Percentiles rank a stretch among this genome's conserved stretches.
These are phyloP conservation scores for Aspergillus campestris DNA, from an alignment of 495 filamentous ascomycete species.

Conservation along the genomic window DNA sequence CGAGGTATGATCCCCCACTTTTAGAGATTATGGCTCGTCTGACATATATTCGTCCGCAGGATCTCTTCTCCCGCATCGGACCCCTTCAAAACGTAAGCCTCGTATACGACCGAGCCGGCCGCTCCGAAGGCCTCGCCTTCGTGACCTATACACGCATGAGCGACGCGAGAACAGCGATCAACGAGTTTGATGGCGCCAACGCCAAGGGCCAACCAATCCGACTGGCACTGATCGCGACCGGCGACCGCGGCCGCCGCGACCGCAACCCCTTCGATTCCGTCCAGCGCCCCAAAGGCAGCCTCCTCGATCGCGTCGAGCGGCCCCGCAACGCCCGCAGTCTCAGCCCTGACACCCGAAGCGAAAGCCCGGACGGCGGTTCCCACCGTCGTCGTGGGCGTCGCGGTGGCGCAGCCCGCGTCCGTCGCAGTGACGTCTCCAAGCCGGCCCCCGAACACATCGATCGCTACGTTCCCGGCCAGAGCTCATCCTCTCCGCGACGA, in stretches of 20 bases:
- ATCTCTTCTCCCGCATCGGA: constrained; percentile 72
- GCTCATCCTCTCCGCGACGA: constrained; percentile 23
- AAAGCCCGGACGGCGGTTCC: constrained; percentile 14
- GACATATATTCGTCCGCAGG: constrained; percentile 38
- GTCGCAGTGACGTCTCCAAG: constrained; percentile 59
- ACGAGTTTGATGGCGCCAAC: constrained; percentile 83
- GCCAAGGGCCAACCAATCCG: constrained; percentile 88
- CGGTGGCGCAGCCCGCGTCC: constrained; percentile 32
- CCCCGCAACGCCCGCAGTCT: constrained; percentile 31
- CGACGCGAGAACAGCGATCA: constrained; percentile 67
- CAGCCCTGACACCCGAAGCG: constrained; percentile 29
- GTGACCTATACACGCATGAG: constrained; percentile 64
- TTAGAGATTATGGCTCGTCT: not conserved
- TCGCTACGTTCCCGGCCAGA: constrained; percentile 67
- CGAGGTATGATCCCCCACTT: constrained; percentile 41
- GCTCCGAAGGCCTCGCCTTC: constrained; percentile 78
- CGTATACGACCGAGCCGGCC: constrained; percentile 82
- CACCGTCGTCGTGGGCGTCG: constrained; percentile 39
- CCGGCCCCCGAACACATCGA: constrained; percentile 68
- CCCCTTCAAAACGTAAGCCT: constrained; percentile 61
- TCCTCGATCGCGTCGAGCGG: constrained; percentile 67
- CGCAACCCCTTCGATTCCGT: constrained; percentile 44
- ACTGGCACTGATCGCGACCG: constrained; percentile 56
- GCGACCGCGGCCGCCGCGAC: constrained; percentile 40
- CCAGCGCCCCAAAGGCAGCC: constrained; percentile 56